phyloP scores from a whole-genome alignment of 495 filamentous ascomycete species.

The Xylaria longipes region DNA sequence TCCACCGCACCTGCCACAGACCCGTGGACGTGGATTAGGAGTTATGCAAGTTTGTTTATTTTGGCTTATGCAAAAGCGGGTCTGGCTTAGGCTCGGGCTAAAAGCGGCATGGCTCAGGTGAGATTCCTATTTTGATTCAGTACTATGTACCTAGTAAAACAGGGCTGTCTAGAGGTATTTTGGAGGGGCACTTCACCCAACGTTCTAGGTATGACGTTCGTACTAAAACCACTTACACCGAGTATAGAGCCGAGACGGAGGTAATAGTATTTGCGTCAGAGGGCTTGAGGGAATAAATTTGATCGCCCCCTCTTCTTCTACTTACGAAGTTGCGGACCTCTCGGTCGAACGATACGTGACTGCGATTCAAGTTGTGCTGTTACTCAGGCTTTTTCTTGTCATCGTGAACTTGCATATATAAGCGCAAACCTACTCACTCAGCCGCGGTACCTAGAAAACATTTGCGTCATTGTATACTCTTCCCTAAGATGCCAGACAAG shows the following conservation, averaged over 20 bases:
- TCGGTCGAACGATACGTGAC: neutral
- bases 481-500: slow-evolving; percentile 55
- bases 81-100: too few species aligned
- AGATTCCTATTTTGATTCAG: too few species aligned
- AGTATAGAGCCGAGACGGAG: slow-evolving; percentile 12
- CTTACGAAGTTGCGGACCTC: too few species aligned
- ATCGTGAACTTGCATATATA: neutral
- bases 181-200: slow-evolving; percentile 7
- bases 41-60: too few species aligned
- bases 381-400: neutral
- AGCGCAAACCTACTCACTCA: neutral
- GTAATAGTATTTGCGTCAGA: neutral
- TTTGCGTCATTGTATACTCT: neutral
- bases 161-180: too few species aligned
- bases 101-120: too few species aligned
- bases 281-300: slow-evolving; percentile 7
- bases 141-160: too few species aligned
- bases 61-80: too few species aligned
- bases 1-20: too few species aligned
- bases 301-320: neutral
- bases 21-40: too few species aligned
- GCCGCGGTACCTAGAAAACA: neutral
- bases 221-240: slow-evolving; percentile 13
- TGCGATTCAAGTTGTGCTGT: neutral
- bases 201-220: neutral